Evolutionary conservation across 495 filamentous ascomycete species (phyloP), one percentile per base, ranked within the genome.

Genomic region (Penicillium desertorum): DNA sequence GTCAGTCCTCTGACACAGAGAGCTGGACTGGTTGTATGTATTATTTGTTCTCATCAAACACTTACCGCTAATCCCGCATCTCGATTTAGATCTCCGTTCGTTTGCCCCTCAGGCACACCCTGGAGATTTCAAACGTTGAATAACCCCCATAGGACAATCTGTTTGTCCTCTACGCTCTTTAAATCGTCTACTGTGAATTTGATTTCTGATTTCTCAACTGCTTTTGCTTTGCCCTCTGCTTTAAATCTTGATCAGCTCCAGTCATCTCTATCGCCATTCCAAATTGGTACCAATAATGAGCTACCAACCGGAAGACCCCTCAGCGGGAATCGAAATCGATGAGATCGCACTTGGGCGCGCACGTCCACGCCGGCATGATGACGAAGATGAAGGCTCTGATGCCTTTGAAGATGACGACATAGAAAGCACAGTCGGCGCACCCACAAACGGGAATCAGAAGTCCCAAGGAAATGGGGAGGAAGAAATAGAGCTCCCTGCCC

Each of bases 401-500:
- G 81, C 82, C 51, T 88, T 88, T 57, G 90, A 91, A 46, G 91
- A 96, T 61, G 94, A 98, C 60, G 94, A 98, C 69, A 79, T 88
- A 57, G 91, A 97, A 74, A 97, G 92, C 64, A 79, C 95, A 65
- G 87, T 88, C n/a, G 96, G 91, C 70, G 86, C 89, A 45, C 86
- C 89, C 4, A 82, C 92, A 36, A 88, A 87, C 54, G 83, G 85
- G 60, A 88, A 88, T 65, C 79, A 81, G 57, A 81, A 91, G 54
- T 82, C 79, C 42, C 71, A 86, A 45, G 79, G 83, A 58, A 80
- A 83, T 51, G 76, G 82, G 11, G 87, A 90, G 65, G 93, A 96
- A 66, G 92, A 96, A 61, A 91, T 92, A 61, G 92, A 96, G 71
- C 84, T 98, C 36, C 94, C 94, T 42, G 79, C 88, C 54, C 93